Base-by-base conservation (phyloP, 805 yeast species). In the Candida berthetii region DNA sequence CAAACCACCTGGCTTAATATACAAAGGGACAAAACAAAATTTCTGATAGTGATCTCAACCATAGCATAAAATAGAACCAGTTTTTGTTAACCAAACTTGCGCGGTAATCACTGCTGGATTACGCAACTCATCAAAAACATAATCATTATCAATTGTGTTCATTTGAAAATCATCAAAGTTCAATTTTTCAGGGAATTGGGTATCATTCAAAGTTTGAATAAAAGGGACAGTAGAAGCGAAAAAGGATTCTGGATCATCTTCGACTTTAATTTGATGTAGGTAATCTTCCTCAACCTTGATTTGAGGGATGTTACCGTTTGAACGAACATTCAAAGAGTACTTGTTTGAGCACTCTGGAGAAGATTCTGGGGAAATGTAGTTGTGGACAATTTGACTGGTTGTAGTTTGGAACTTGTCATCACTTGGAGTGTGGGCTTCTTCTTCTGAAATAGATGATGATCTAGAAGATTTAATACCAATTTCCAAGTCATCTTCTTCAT, bases 41-140 rank as follows among this genome's bases (percentile, higher is more conserved):
- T 16, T 18, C 16, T 36, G 20, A 19, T n/a, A n/a, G n/a, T n/a
- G 32, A 36, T 36, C 16, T 27, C 18, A 4, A n/a, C 3, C 9
- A 16, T 15, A 13, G 14, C 9, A 14, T 10, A 17, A 13, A 15
- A 25, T 14, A 24, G 22, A 14, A 20, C 2, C 28, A 13, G 25
- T 7, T 22, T 6, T 7, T 7, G 6, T 7, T n/a, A 17, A 6
- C 13, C 1, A 9, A 14, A 15, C 20, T n/a, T 14, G 10, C 18
- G n/a, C 19, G 45, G 67, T 60, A 61, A 65, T 63, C 70, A 52
- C 70, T 58, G 60, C 70, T 65, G 70, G 69, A 65, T 65, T 63
- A 62, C 70, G 69, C 70, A 65, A 64, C 64, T 63, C 65, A 57
- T 61, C 68, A 54, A 62, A 58, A 42, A 50, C 66, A 51, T 52